Evolutionary conservation across 2,329 filamentous ascomycete genomes (phyloP), one percentile per base, ranked within the genome.

Genomic region (Phoma sp.): DNA sequence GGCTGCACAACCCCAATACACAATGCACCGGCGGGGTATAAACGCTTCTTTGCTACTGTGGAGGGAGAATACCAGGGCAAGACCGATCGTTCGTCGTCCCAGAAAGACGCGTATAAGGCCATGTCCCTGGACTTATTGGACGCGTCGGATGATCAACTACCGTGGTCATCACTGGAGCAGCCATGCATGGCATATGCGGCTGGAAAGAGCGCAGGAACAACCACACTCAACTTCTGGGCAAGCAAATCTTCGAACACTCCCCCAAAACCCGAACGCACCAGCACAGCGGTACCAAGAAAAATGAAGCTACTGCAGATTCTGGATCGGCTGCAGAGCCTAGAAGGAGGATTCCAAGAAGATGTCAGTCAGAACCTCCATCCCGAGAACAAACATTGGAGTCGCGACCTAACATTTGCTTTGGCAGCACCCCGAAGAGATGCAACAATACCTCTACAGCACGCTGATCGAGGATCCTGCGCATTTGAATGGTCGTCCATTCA

Each of bases 121-220:
- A 72, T 75, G 7, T 75, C 75, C 13, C 63, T 77, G 47, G 73
- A 74, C 36, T 64, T 77, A 61, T 70, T 67, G 11, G 73, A 62
- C 9, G 57, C 67, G 13, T 65, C 59, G n/a, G 70, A 75, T 11
- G 67, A 63, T 46, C 67, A 73, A 35, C 71, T 70, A 55, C 87
- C 86, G 2, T 91, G 86, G 89, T 83, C 88, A 58, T 87, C 88
- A 1, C 78, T 91, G 24, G 89, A 92, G 67, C 88, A 91, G 65
- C 89, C 89, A 4, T 90, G 87, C 68, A 86, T 86, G 72, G 81
- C 85, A 0, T 89, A 89, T 68, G 83, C 82, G 60, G 88, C 85
- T 70, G 89, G 89, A 10, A 77, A 78, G 44, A 79, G 83, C 22
- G 85, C 88, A 0, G 89, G 89, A 5, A 91, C 89, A 1, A 83